These are phyloP conservation scores for Microglena sp. DNA, from an alignment of 139 green algal species.

Conservation along the genomic window DNA sequence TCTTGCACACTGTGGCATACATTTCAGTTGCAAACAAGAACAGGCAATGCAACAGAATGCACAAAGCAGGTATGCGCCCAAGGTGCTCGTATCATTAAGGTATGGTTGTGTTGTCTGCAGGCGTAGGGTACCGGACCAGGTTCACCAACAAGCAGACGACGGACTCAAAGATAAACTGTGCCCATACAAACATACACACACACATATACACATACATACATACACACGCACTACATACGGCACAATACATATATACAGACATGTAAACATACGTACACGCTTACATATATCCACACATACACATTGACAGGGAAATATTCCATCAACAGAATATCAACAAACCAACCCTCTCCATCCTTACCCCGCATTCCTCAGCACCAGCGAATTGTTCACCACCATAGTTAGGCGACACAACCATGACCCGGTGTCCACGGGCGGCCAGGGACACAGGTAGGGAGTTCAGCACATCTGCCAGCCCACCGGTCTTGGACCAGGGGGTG, in stretches of 20 bases:
- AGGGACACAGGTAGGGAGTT: constrained; percentile 57
- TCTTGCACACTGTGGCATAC: too few relatives aligned
- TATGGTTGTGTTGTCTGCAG: too few relatives aligned
- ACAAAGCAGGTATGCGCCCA: too few relatives aligned
- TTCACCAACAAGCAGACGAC: too few relatives aligned
- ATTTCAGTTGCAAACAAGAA: too few relatives aligned
- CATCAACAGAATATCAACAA: background rate
- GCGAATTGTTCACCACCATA: constrained; percentile 24
- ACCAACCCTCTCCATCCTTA: background rate
- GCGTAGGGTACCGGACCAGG: too few relatives aligned
- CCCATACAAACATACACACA: too few relatives aligned
- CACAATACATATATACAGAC: background rate
- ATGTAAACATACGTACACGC: background rate
- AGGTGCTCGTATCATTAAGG: too few relatives aligned
- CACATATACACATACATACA: too few relatives aligned
- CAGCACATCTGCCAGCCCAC: constrained; percentile 72
- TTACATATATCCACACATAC: background rate
- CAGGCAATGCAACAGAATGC: too few relatives aligned
- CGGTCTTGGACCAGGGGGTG: constrained; percentile 84
- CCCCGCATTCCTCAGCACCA: background rate
- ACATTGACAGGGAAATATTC: background rate
- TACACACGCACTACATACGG: constrained; percentile 3
- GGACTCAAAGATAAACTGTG: too few relatives aligned
- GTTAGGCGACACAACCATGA: constrained; percentile 76
- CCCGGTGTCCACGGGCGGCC: constrained; percentile 52